Conservation (phyloP, 1,139 yeast genomes). For the Geotrichum phurueaensis region DNA sequence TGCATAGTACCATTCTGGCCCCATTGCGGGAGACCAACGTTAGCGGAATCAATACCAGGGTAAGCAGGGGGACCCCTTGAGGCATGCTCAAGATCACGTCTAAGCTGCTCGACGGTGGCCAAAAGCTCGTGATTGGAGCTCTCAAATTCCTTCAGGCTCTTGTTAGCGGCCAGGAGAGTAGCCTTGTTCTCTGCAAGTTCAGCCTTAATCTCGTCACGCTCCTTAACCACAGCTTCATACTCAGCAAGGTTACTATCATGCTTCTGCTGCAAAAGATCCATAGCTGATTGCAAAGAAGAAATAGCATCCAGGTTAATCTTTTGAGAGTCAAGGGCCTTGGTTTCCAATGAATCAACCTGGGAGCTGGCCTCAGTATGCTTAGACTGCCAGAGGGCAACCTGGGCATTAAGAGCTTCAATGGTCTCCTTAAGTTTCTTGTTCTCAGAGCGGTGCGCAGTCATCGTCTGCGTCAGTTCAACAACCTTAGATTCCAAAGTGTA, state of each 20-base stretch:
- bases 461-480: constrained; percentile 81
- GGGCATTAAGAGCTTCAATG: constrained; percentile 45
- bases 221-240: constrained; percentile 57
- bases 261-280: constrained; percentile 47
- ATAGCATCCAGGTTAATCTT: constrained; percentile 48
- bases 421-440: constrained; percentile 66
- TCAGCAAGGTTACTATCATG: constrained; percentile 57
- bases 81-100: constrained; percentile 49
- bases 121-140: constrained; percentile 41
- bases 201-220: constrained; percentile 55
- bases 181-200: constrained; percentile 57
- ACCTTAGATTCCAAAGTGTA: constrained; percentile 93
- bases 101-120: constrained; percentile 62
- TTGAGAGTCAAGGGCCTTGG: constrained; percentile 54
- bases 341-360: constrained; percentile 33
- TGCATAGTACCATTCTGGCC: constrained; percentile 19
- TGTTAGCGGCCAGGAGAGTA: constrained; percentile 38
- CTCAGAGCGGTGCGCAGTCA: constrained; percentile 72
- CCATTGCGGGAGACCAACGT: constrained; percentile 16
- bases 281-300: constrained; percentile 44
- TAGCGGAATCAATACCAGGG: constrained; percentile 16
- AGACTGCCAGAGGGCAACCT: constrained; percentile 33
- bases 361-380: constrained; percentile 31
- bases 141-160: constrained; percentile 30
- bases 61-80: constrained; percentile 27